Conservation (phyloP, 495 filamentous ascomycete species). For the Hypoxylon crocopeplum region DNA sequence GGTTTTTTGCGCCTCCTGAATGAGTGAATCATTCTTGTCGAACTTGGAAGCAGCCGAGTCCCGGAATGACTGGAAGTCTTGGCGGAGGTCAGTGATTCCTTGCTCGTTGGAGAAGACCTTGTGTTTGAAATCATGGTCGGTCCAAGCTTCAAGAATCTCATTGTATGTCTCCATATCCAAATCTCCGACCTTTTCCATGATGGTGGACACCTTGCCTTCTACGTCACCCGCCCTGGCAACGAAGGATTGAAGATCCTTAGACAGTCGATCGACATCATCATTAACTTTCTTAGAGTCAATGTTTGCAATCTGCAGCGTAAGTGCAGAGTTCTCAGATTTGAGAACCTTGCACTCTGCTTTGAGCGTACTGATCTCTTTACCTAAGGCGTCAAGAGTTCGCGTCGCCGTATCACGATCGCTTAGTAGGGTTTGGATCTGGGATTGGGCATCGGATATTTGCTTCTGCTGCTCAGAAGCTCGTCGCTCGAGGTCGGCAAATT, state of each 20-base stretch:
- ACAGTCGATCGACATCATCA: constrained; percentile 1
- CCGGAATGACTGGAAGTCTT: constrained; percentile 7
- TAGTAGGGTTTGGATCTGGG: constrained; percentile 25
- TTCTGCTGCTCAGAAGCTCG: constrained; percentile 17
- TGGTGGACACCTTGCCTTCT: constrained; percentile 3
- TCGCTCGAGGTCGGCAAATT: constrained; percentile 26
- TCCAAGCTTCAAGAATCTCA: constrained; percentile 34
- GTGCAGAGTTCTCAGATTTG: constrained; percentile 19
- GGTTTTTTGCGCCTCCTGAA: constrained; percentile 2
- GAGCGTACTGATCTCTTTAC: constrained; percentile 12
- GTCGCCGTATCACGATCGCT: constrained; percentile 7
- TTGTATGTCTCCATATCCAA: constrained; percentile 33
- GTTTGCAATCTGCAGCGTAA: constrained; percentile 3
- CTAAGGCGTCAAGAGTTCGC: constrained; percentile 7
- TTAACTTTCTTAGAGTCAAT: constrained; percentile 1
- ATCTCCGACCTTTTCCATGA: constrained; percentile 32
- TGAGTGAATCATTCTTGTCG: neutral
- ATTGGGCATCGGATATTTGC: constrained; percentile 9
- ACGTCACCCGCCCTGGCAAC: constrained; percentile 8
- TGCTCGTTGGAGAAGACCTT: constrained; percentile 22
- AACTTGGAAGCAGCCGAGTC: neutral
- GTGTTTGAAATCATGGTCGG: constrained; percentile 33
- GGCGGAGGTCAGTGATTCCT: neutral
- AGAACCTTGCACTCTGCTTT: constrained; percentile 15
- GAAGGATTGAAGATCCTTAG: constrained; percentile 11